A percentile compares a stretch with the other conserved stretches of the same genome.
Evolutionary conservation across 139 green algal genomes (phyloP).

Genomic region (Tetradesmus lagerheimii): DNA sequence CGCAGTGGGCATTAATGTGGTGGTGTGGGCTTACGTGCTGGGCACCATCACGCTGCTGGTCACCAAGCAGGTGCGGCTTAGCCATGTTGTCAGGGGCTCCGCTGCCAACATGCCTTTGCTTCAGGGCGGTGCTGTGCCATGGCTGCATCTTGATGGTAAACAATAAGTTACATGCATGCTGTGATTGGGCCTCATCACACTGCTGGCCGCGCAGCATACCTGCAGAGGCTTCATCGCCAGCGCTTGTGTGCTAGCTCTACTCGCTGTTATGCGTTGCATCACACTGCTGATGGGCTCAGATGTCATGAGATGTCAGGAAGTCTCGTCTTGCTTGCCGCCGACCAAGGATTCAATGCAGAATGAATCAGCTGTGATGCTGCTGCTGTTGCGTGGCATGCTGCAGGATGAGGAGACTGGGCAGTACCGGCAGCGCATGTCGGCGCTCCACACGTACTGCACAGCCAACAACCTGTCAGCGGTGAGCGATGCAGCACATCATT

Average conservation of each 20-base stretch:
- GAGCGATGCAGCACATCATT: not conserved
- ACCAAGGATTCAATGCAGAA: no score
- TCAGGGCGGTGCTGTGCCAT: no score
- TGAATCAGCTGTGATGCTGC: no score
- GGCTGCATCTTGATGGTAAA: no score
- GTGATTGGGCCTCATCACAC: conserved; percentile 65
- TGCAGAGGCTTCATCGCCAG: no score
- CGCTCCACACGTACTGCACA: conserved; percentile 39
- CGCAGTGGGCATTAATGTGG: conserved; percentile 47
- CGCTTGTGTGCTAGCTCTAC: no score
- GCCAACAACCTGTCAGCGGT: conserved; percentile 56
- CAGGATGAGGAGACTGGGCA: conserved; percentile 62
- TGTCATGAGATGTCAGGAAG: no score
- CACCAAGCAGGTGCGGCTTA: conserved; percentile 44
- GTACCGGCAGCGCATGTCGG: conserved; percentile 57
- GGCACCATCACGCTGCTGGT: conserved; percentile 71
- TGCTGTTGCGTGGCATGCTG: not conserved
- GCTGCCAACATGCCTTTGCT: no score
- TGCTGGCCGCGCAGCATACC: conserved; percentile 60
- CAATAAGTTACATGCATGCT: no score
- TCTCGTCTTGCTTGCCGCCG: no score
- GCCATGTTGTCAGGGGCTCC: not conserved
- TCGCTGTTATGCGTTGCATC: no score
- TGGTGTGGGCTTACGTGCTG: conserved; percentile 59
- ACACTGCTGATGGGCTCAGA: no score